A percentile compares a stretch with the other conserved stretches of the same genome.
Conservation (phyloP, 2,329 filamentous ascomycete species). For the Arthrinium phaeospermum region DNA sequence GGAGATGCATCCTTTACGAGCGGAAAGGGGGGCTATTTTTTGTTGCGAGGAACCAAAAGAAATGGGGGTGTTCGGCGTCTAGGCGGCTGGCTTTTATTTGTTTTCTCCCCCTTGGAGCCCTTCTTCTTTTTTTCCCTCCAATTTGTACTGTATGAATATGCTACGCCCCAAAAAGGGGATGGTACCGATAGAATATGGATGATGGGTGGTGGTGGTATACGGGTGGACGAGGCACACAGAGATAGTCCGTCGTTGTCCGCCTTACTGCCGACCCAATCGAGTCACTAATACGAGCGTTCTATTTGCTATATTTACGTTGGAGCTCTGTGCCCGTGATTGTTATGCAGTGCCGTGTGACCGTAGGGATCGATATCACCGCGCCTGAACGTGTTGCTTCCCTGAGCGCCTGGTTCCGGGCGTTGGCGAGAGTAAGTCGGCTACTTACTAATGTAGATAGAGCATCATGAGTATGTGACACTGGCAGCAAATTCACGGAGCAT, state of each 20-base stretch:
- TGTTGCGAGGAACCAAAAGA: neutral
- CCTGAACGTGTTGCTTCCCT: too few relatives aligned
- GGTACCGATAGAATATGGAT: neutral
- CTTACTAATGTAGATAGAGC: too few relatives aligned
- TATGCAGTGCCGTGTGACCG: neutral
- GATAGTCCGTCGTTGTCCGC: neutral
- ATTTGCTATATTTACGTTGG: neutral
- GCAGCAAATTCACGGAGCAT: too few relatives aligned
- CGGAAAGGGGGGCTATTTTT: neutral
- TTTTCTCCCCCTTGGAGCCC: neutral
- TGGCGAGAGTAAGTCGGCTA: too few relatives aligned
- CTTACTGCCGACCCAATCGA: neutral
- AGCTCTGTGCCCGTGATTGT: neutral
- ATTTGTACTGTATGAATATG: neutral
- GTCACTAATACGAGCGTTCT: neutral
- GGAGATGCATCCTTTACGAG: neutral
- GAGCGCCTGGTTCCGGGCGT: too few relatives aligned
- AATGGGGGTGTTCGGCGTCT: conserved; percentile 2
- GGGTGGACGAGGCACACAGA: neutral
- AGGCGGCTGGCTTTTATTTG: neutral
- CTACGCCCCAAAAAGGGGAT: neutral
- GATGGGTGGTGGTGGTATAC: neutral
- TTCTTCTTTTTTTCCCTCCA: neutral
- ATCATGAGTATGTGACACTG: too few relatives aligned
- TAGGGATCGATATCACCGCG: neutral